Conservation (phyloP, 495 filamentous ascomycete genomes). For the Aspergillus ellipticus region DNA sequence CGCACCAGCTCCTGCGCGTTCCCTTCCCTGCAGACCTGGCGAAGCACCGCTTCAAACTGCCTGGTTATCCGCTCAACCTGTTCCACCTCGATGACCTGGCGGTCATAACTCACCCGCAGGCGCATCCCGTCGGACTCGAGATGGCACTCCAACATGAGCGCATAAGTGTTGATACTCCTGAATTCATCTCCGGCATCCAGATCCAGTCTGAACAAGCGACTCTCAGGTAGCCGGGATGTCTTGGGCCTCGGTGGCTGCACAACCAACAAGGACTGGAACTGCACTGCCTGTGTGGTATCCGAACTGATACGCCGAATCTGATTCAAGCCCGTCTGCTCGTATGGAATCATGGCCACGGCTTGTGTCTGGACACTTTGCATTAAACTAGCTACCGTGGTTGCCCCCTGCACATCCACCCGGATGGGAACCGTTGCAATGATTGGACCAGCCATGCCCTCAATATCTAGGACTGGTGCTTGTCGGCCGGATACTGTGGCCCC, state of each 20-base stretch:
- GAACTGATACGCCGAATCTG: conserved; percentile 49
- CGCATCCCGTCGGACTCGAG: no score
- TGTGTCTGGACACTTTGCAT: conserved; percentile 39
- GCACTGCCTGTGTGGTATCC: conserved; percentile 48
- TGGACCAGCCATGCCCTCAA: conserved; percentile 34
- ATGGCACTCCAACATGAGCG: no score
- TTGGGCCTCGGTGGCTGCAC: not conserved
- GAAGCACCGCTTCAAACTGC: no score
- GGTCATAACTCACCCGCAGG: no score
- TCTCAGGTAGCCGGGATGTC: not conserved
- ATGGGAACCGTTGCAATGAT: conserved; percentile 51
- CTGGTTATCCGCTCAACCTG: no score
- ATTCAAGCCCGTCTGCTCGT: conserved; percentile 43
- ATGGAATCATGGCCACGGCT: conserved; percentile 32
- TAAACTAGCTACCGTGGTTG: conserved; percentile 20
- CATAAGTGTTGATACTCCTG: not conserved
- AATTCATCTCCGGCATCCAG: not conserved
- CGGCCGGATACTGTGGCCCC: conserved; percentile 33
- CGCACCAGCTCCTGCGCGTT: no score
- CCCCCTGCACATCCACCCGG: conserved; percentile 31
- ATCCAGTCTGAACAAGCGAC: not conserved
- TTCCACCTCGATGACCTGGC: no score
- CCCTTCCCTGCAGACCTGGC: no score
- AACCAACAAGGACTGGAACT: conserved; percentile 43
- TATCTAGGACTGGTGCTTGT: conserved; percentile 29